Percentiles rank a stretch among this genome's conserved stretches.
Evolutionary conservation across 306 rosid species (phyloP).

Genomic region (Mimosa pudica): DNA sequence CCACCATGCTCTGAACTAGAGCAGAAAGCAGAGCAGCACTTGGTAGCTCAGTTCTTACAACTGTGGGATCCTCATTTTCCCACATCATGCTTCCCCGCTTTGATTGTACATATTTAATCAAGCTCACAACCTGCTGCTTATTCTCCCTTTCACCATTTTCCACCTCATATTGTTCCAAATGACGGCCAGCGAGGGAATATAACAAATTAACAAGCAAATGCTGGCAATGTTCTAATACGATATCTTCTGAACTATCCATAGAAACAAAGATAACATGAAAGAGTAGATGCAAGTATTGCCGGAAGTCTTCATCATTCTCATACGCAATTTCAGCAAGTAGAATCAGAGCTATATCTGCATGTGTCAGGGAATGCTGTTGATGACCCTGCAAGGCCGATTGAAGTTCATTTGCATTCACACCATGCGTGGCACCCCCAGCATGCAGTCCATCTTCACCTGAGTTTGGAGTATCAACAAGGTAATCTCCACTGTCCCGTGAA

Average conservation of each 20-base stretch:
- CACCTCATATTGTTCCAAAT: slow-evolving; percentile 97
- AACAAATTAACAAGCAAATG: slow-evolving; percentile 96
- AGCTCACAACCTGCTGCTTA: slow-evolving; percentile 98
- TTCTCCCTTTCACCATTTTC: slow-evolving; percentile 97
- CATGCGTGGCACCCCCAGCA: slow-evolving; percentile 64
- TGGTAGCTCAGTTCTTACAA: slow-evolving; percentile 94
- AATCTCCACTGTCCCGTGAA: slow-evolving; percentile 98
- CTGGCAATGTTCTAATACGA: slow-evolving; percentile 97
- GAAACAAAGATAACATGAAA: slow-evolving; percentile 98
- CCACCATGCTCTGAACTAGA: slow-evolving; percentile 98
- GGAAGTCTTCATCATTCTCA: slow-evolving; percentile 99
- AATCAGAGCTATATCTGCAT: slow-evolving; percentile 96
- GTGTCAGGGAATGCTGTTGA: slow-evolving; percentile 97
- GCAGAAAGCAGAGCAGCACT: slow-evolving; percentile 99
- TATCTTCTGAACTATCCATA: slow-evolving; percentile 99
- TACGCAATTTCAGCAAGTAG: slow-evolving; percentile 98
- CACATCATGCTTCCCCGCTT: slow-evolving; percentile 99
- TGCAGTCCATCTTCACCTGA: slow-evolving; percentile 94
- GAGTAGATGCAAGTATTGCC: slow-evolving; percentile 95
- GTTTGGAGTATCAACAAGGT: slow-evolving; percentile 96
- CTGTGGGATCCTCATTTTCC: slow-evolving; percentile 98
- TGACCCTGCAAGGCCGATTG: slow-evolving; percentile 99
- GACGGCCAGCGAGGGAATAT: slow-evolving; percentile 98
- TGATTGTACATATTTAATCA: slow-evolving; percentile 97
- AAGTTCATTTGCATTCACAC: slow-evolving; percentile 89